Conservation (phyloP, 108 stramenopile genomes). For the Cylindrotheca closterium region DNA sequence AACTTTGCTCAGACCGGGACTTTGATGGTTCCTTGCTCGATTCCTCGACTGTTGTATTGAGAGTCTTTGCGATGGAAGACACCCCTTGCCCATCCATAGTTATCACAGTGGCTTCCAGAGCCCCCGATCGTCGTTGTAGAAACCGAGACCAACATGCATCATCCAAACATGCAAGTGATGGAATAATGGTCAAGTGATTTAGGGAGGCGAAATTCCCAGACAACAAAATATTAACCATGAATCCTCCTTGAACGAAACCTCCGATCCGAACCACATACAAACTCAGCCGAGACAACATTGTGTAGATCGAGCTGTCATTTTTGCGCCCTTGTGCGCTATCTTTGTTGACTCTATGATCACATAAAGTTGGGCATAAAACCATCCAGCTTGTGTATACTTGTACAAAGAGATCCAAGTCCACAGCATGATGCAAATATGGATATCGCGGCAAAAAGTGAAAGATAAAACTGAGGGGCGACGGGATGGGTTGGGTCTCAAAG, state of each 20-base stretch:
- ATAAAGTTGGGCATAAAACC: constrained; percentile 43
- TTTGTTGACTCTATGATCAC: no score
- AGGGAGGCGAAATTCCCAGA: constrained; percentile 83
- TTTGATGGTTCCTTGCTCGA: no score
- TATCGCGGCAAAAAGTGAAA: constrained; percentile 68
- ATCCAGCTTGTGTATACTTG: constrained; percentile 74
- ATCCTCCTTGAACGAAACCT: constrained; percentile 57
- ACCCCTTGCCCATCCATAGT: no score
- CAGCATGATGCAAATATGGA: constrained; percentile 40
- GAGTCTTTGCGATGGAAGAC: no score
- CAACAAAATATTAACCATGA: constrained; percentile 65
- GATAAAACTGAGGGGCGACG: constrained; percentile 59
- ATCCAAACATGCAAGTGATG: constrained; percentile 77
- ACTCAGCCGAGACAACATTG: constrained; percentile 11
- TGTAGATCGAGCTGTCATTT: neutral
- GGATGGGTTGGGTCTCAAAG: constrained; percentile 86
- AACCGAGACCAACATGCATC: constrained; percentile 47
- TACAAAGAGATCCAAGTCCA: constrained; percentile 71
- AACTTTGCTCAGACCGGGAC: neutral
- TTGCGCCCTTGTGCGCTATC: no score
- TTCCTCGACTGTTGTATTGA: no score
- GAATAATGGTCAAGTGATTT: constrained; percentile 79
- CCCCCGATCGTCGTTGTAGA: constrained; percentile 16
- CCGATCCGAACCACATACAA: constrained; percentile 34
- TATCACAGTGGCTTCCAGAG: no score